Base-by-base conservation (phyloP, 164 flowering plant species). In the Piper longum region DNA sequence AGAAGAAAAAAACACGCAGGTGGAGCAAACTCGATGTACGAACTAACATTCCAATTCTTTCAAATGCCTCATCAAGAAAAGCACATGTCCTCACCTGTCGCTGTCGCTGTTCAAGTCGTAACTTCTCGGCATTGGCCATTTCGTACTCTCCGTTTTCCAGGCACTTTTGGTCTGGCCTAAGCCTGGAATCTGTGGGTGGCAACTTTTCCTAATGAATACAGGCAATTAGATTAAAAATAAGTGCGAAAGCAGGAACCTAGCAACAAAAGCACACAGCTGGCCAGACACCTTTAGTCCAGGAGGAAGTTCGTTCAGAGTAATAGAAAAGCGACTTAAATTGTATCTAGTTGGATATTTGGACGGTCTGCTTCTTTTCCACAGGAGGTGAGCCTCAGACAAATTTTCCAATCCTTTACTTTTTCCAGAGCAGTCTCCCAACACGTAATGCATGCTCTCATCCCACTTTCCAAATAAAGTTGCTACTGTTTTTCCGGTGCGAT, bases 381-480 rank as follows among this genome's bases (percentile, higher is more conserved):
- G 85, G 60, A 80, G 57, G 54, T 40, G 76, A 52, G 90, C 74
- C 62, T 80, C 80, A 16, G 85, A 70, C 57, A 77, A 62, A 18
- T 80, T 70, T 14, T 81, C 85, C 3, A 57, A 63, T 57, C 77
- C 81, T 74, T 82, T 83, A 51, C 79, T 88, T 71, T 84, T 90
- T 43, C 81, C 82, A 17, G 85, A 79, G 63, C 63, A 81, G 68
- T 88, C 97, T 61, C 96, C 99, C 69, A 62, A 72, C 60, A 86
- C 80, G 64, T 80, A 93, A 72, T 93, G 85, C 89, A 93, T 88
- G 76, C 92, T 88, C 68, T 89, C 96, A 70, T 90, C 95, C 99
- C 99, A 93, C 80, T 93, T 93, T 62, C 99, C 99, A 75, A 88
- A 82, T 39, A 93, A 65, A 4, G 99, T 90, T 7, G 97, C 95